A percentile compares a stretch with the other conserved stretches of the same genome.
Evolutionary conservation across 1,139 yeast genomes (phyloP).

Genomic region (Kodamaea plutei): DNA sequence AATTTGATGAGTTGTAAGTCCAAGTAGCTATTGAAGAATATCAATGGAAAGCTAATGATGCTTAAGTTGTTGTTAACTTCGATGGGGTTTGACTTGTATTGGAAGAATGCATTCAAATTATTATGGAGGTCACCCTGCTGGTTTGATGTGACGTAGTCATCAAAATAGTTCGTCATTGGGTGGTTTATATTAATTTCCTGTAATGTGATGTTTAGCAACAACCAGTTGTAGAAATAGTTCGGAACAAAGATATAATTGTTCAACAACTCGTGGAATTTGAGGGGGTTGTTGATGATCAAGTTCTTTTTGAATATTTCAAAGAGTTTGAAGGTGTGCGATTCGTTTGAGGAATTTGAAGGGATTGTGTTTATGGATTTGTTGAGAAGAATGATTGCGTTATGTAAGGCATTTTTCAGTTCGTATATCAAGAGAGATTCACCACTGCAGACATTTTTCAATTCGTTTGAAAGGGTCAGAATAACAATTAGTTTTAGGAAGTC

Average conservation of each 20-base stretch:
- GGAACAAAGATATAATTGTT: constrained; percentile 41
- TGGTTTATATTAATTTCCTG: constrained; percentile 26
- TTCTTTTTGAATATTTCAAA: constrained; percentile 42
- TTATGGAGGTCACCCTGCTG: constrained; percentile 6
- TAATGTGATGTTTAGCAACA: constrained; percentile 33
- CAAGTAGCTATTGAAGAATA: constrained; percentile 33
- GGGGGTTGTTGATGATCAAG: constrained; percentile 41
- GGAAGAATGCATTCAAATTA: constrained; percentile 12
- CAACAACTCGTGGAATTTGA: constrained; percentile 41
- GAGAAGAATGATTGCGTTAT: constrained; percentile 44
- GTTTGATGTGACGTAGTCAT: constrained; percentile 8
- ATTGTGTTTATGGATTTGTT: constrained; percentile 33
- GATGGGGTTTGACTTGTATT: constrained; percentile 14
- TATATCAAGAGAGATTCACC: constrained; percentile 30
- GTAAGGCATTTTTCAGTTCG: constrained; percentile 39
- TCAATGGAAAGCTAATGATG: constrained; percentile 42
- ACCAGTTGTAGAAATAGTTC: constrained; percentile 34
- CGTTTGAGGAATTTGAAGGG: constrained; percentile 1
- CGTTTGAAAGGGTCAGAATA: constrained; percentile 38
- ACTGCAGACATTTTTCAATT: constrained; percentile 33
- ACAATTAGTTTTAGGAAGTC: constrained; percentile 33
- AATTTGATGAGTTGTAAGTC: constrained; percentile 13
- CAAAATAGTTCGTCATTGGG: constrained; percentile 9
- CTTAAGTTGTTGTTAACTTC: constrained; percentile 21
- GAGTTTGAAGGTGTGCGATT: constrained; percentile 12